phyloP scores from a whole-genome alignment of 2,329 filamentous ascomycete species.

The Sordariomycetes sp. region DNA sequence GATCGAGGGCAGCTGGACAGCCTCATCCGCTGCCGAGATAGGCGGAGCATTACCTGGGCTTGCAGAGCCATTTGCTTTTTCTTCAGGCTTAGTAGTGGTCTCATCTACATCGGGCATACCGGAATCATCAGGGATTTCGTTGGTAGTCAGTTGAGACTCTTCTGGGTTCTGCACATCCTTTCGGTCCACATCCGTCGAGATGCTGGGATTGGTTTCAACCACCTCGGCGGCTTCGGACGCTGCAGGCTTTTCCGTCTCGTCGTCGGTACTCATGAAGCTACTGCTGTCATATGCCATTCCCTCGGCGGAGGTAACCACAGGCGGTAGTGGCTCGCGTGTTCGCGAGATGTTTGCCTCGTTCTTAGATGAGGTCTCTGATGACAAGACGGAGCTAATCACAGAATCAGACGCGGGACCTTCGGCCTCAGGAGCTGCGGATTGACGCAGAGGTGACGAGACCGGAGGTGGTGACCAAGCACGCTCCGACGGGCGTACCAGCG shows the following conservation, averaged over 20 bases:
- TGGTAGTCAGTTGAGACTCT: neutral
- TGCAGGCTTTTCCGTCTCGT: conserved; percentile 11
- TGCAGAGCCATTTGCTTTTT: neutral
- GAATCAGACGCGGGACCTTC: conserved; percentile 50
- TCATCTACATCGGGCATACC: neutral
- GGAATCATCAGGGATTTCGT: neutral
- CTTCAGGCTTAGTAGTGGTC: neutral
- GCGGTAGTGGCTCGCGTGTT: conserved; percentile 57
- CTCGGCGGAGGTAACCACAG: conserved; percentile 62
- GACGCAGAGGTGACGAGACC: conserved; percentile 1
- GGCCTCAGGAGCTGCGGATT: neutral
- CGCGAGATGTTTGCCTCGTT: conserved; percentile 47
- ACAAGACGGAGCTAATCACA: conserved; percentile 44
- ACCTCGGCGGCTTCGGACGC: neutral
- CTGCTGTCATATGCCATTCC: conserved; percentile 56
- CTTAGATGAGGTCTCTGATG: conserved; percentile 42
- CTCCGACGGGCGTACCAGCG: conserved; percentile 45
- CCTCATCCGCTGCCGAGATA: conserved; percentile 1
- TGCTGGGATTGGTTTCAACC: neutral
- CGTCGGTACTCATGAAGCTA: conserved; percentile 25
- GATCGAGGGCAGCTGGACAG: conserved; percentile 28
- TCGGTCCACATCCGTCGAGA: neutral
- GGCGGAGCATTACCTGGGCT: too few species aligned
- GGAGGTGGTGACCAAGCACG: conserved; percentile 15
- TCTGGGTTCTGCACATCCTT: neutral